Evolutionary conservation across 2,329 filamentous ascomycete genomes (phyloP).

Genomic region (Pseudogymnoascus sp.): DNA sequence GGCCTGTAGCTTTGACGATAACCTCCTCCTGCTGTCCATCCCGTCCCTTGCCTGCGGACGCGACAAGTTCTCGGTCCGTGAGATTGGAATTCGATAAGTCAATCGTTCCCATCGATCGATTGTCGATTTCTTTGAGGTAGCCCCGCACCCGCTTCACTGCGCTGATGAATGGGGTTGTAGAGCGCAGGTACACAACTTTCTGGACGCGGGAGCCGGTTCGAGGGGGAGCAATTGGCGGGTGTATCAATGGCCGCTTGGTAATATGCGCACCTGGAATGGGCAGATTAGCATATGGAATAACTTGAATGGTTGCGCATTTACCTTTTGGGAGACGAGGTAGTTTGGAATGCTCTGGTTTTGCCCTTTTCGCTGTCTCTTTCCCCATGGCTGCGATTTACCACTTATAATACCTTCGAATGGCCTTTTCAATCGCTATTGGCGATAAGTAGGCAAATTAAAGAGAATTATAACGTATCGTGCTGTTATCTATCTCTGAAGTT

Average conservation of each 20-base stretch:
- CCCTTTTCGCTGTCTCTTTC: conserved; percentile 12
- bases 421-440: neutral
- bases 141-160: conserved; percentile 26
- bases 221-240: conserved; percentile 24
- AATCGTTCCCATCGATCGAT: conserved; percentile 19
- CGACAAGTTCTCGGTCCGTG: conserved; percentile 17
- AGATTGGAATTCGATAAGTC: neutral
- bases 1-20: conserved; percentile 27
- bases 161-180: conserved; percentile 25
- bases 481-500: neutral
- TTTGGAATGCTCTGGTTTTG: conserved; percentile 17
- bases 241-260: conserved; percentile 28
- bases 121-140: conserved; percentile 22
- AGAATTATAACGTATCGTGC: neutral
- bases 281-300: neutral
- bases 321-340: conserved; percentile 20
- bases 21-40: conserved; percentile 22
- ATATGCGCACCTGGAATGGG: conserved; percentile 24
- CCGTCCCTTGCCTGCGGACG: conserved; percentile 16
- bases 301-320: conserved; percentile 9
- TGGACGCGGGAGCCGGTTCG: conserved; percentile 17
- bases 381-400: neutral
- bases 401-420: neutral
- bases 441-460: neutral
- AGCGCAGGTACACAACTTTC: conserved; percentile 27